phyloP scores from a whole-genome alignment of 2,329 filamentous ascomycete genomes.

The Hypoxylon sp. region DNA sequence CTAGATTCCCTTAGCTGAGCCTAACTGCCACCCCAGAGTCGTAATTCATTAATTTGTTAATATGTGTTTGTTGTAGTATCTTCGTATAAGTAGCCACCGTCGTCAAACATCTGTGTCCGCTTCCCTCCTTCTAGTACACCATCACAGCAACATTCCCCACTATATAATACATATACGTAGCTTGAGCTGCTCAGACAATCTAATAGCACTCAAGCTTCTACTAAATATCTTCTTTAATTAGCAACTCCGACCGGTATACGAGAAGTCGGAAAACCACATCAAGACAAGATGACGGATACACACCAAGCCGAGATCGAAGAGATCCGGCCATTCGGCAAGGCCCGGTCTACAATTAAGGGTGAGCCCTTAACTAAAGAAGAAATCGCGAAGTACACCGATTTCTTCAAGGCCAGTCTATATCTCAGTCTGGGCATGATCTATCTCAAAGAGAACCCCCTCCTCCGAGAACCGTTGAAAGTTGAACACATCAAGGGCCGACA shows the following conservation, averaged over 20 bases:
- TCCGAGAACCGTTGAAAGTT: constrained; percentile 76
- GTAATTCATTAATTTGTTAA: constrained; percentile 26
- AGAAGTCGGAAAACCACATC: constrained; percentile 18
- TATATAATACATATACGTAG: constrained; percentile 23
- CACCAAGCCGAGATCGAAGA: constrained; percentile 62
- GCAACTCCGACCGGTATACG: constrained; percentile 1
- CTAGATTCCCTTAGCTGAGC: constrained; percentile 18
- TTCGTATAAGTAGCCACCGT: constrained; percentile 37
- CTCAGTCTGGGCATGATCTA: constrained; percentile 86
- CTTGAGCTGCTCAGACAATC: constrained; percentile 26
- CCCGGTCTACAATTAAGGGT: constrained; percentile 75
- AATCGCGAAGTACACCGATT: constrained; percentile 77
- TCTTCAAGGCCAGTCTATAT: constrained; percentile 82
- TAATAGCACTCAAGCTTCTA: constrained; percentile 16
- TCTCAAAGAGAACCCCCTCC: constrained; percentile 79
- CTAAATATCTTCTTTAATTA: background rate
- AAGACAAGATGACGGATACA: constrained; percentile 42
- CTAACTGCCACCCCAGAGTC: constrained; percentile 33
- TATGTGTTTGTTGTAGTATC: background rate
- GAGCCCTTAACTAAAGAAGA: constrained; percentile 76
- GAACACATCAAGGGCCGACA: constrained; percentile 82
- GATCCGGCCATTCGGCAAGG: constrained; percentile 75
- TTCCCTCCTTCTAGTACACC: constrained; percentile 3
- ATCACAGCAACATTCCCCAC: constrained; percentile 25
- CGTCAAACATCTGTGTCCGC: constrained; percentile 15